These are phyloP conservation scores for Colletotrichum zoysiae DNA, from an alignment of 2,329 filamentous ascomycete species.

Conservation along the genomic window DNA sequence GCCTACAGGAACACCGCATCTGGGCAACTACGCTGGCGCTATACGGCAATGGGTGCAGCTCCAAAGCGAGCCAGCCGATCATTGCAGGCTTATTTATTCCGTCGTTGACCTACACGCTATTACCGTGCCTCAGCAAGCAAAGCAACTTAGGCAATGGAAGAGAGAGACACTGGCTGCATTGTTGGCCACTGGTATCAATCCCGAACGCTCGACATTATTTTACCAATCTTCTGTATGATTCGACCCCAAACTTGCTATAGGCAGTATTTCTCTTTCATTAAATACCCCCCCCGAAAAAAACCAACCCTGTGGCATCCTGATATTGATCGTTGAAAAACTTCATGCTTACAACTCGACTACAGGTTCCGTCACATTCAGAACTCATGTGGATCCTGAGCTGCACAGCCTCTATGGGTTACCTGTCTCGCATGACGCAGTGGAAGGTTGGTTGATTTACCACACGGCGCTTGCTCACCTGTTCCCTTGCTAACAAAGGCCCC, in stretches of 20 bases:
- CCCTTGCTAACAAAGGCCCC: not conserved
- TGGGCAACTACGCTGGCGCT: conserved; percentile 96
- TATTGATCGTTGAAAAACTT: not conserved
- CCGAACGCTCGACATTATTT: conserved; percentile 82
- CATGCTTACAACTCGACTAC: not conserved
- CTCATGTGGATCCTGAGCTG: conserved; percentile 98
- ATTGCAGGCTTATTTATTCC: conserved; percentile 80
- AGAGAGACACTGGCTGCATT: conserved; percentile 83
- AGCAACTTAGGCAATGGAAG: conserved; percentile 72
- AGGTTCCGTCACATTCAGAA: conserved; percentile 85
- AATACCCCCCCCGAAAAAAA: not conserved
- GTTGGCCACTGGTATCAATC: conserved; percentile 86
- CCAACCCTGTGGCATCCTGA: too few species aligned
- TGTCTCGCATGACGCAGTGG: conserved; percentile 99
- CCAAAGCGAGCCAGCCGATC: conserved; percentile 71
- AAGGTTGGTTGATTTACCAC: conserved; percentile 70
- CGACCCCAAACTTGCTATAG: not conserved
- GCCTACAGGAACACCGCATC: conserved; percentile 91
- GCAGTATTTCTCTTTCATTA: not conserved
- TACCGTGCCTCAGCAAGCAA: conserved; percentile 78
- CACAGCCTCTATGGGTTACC: conserved; percentile 89
- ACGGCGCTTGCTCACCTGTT: not conserved
- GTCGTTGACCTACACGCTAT: conserved; percentile 96
- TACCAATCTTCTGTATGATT: conserved; percentile 76
- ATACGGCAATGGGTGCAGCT: conserved; percentile 87